Conservation (phyloP, 345 rosid species). For the Isatis tinctoria region DNA sequence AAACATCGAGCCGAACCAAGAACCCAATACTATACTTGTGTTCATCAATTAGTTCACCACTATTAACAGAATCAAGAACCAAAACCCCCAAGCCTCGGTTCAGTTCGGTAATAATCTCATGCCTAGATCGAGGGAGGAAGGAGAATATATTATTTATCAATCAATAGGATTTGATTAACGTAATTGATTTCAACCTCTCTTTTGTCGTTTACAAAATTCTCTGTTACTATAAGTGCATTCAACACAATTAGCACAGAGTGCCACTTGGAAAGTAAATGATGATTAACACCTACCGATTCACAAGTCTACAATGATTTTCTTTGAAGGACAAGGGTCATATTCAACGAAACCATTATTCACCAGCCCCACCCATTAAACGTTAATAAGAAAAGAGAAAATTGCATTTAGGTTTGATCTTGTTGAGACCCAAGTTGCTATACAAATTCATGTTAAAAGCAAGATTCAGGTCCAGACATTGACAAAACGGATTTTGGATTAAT, state of each 20-base stretch:
- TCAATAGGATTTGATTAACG: no score
- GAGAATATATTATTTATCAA: no score
- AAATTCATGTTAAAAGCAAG: neutral
- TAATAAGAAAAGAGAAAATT: neutral
- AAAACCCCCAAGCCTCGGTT: no score
- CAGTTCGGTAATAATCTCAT: no score
- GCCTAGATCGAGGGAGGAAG: no score
- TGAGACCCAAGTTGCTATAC: conserved; percentile 9
- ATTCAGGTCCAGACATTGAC: neutral
- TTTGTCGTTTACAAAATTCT: no score
- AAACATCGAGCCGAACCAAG: no score
- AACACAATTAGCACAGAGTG: neutral
- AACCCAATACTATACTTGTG: no score
- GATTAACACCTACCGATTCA: neutral
- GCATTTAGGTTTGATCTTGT: neutral
- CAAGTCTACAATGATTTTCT: neutral
- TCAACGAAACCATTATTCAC: neutral
- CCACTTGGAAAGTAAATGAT: neutral
- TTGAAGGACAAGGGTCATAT: neutral
- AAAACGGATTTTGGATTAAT: neutral
- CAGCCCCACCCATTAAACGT: neutral
- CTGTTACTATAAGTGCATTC: no score
- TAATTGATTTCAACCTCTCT: no score
- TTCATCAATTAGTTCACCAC: no score
- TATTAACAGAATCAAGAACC: no score